Evolutionary conservation across 164 flowering plant species (phyloP).

Genomic region (Euptelea pleiosperma): DNA sequence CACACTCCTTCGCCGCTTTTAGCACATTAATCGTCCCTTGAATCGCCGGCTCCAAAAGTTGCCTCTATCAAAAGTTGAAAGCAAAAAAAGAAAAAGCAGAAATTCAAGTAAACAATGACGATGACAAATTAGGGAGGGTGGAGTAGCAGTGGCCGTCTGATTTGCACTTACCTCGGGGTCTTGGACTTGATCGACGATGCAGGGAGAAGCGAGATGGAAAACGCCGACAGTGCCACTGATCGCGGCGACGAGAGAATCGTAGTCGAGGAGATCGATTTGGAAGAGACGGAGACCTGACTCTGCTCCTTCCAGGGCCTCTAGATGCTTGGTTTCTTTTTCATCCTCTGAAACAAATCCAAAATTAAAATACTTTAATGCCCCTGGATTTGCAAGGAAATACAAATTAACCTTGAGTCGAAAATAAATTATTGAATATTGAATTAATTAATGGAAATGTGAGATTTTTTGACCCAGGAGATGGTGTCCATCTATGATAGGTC

Average conservation of each 20-base stretch:
- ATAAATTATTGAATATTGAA: no score
- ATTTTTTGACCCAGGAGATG: no score
- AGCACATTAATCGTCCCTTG: conserved; percentile 75
- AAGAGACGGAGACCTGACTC: conserved; percentile 63
- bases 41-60: conserved; percentile 75
- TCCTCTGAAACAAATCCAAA: conserved; percentile 38
- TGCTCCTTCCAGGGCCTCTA: conserved; percentile 62
- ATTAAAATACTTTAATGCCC: background rate
- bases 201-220: conserved; percentile 92
- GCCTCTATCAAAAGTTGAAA: conserved; percentile 27
- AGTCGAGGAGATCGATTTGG: conserved; percentile 77
- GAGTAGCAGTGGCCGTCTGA: background rate
- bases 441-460: no score
- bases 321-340: conserved; percentile 80
- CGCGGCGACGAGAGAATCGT: conserved; percentile 63
- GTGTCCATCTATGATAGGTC: no score
- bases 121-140: background rate
- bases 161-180: conserved; percentile 61
- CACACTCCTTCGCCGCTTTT: conserved; percentile 61
- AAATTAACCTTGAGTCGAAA: no score
- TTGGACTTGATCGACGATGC: conserved; percentile 57
- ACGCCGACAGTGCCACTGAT: conserved; percentile 63
- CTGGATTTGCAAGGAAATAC: background rate
- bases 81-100: background rate
- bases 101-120: background rate